phyloP scores from a whole-genome alignment of 2,329 filamentous ascomycete species.

The Nakataea oryzae region DNA sequence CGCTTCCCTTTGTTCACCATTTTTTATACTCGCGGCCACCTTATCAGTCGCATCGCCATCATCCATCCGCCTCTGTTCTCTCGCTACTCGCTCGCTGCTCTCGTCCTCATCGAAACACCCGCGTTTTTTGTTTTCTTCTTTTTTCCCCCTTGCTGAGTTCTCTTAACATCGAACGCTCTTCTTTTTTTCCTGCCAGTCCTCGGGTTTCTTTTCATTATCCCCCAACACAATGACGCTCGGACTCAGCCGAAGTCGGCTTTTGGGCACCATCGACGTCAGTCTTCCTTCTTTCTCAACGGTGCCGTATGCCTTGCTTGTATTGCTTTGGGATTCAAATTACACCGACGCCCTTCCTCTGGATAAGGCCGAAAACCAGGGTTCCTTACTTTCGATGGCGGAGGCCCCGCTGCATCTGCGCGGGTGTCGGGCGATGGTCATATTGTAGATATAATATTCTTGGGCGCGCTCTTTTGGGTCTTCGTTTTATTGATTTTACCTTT shows the following conservation, averaged over 20 bases:
- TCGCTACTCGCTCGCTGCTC: background rate
- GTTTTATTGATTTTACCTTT: conserved; percentile 1
- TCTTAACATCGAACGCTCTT: background rate
- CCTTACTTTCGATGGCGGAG: background rate
- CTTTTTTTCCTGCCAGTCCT: background rate
- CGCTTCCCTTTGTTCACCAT: background rate
- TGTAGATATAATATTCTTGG: background rate
- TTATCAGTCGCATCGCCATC: background rate
- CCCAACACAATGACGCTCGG: background rate
- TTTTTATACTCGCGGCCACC: background rate
- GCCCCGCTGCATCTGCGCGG: background rate
- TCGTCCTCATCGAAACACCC: background rate
- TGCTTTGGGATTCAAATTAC: background rate
- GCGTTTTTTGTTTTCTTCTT: background rate
- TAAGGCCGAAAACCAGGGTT: background rate
- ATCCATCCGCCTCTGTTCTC: background rate
- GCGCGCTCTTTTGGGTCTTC: background rate
- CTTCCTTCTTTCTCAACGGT: background rate
- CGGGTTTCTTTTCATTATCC: background rate
- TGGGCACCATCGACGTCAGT: background rate
- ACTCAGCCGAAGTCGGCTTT: background rate
- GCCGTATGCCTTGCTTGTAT: background rate
- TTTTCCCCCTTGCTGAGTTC: background rate
- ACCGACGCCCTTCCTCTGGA: background rate
- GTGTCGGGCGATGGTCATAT: background rate